Evolutionary conservation across 495 filamentous ascomycete species (phyloP), one percentile per base, ranked within the genome.

Genomic region (Trichoderma asperelloides): DNA sequence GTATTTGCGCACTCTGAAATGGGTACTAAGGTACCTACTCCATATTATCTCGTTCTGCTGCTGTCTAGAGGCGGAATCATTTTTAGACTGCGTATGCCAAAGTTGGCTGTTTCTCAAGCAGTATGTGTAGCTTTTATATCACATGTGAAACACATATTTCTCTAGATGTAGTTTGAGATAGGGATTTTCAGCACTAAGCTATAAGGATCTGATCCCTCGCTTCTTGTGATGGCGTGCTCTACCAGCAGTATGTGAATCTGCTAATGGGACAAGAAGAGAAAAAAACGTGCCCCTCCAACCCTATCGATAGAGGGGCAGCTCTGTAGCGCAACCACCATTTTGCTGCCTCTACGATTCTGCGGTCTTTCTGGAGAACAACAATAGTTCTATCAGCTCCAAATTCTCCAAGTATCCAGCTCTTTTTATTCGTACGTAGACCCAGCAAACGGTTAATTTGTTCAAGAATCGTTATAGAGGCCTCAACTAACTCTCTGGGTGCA

Each of bases 261-360:
- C n/a, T 6, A 30, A 21, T n/a, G n/a, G 70, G 25, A 27, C 21
- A 33, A 69, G 64, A 65, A 62, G 57, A 55, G 21, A 55, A 25
- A 12, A 28, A 60, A 30, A 13, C 55, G 6, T 60, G 55, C 55
- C 55, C 55, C 55, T 60, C 55, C 55, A 60, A 13, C 23, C 11
- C 23, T 60, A 60, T 60, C 55, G 55, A 60, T 60, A 60, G 55
- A 60, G 55, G 55, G 55, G 55, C 30, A 60, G 23, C 25, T 30
- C 55, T 18, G 25, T 60, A 60, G 55, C 55, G 21, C 49, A 11
- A 55, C 49, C 49, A 55, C 49, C 5, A 28, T 60, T 60, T 30
- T 30, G 8, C 30, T 60, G 55, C 12, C 8, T 25, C 23, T 60
- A 25, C 9, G 6, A 60, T 13, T 13, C 55, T 30, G 55, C 25